Conservation (phyloP, 352 stramenopile genomes). For the Phytophthora europaea region DNA sequence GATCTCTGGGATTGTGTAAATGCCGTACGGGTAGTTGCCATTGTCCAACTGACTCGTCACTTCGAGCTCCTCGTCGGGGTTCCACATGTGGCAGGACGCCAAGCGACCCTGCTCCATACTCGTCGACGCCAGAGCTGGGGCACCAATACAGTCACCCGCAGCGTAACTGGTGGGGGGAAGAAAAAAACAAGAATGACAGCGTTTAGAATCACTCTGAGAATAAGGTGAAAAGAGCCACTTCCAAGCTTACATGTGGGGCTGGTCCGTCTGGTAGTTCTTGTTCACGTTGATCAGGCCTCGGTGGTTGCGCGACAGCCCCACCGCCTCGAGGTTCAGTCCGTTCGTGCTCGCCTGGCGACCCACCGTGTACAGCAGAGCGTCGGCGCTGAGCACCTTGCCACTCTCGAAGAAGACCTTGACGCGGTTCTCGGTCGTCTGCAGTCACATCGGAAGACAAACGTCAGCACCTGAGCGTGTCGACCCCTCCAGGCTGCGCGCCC, state of each 20-base stretch:
- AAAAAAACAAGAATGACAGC: not conserved
- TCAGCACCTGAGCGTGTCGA: not conserved
- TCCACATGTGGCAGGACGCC: conserved; percentile 90
- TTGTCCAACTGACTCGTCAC: conserved; percentile 76
- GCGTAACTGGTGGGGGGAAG: conserved; percentile 66
- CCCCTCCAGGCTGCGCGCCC: not conserved
- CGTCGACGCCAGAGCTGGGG: conserved; percentile 87
- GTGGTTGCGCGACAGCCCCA: conserved; percentile 81
- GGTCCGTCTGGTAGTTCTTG: conserved; percentile 89
- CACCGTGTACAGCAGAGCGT: conserved; percentile 85
- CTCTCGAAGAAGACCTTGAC: conserved; percentile 83
- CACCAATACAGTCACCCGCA: conserved; percentile 91
- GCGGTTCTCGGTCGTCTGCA: conserved; percentile 57
- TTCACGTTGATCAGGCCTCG: conserved; percentile 89
- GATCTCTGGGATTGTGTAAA: conserved; percentile 94
- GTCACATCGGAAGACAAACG: not conserved
- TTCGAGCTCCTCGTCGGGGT: conserved; percentile 56
- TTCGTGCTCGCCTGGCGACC: conserved; percentile 85
- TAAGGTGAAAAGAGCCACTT: not conserved
- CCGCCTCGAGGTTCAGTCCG: conserved; percentile 84
- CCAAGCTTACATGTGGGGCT: conserved; percentile 77
- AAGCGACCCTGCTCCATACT: conserved; percentile 92
- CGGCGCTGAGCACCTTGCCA: conserved; percentile 76
- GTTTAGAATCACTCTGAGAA: conserved; percentile 4
- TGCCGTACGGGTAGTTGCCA: conserved; percentile 91